A percentile compares a stretch with the other conserved stretches of the same genome.
phyloP scores from a whole-genome alignment of 2,329 filamentous ascomycete genomes.

The Dothideomycetes sp. region DNA sequence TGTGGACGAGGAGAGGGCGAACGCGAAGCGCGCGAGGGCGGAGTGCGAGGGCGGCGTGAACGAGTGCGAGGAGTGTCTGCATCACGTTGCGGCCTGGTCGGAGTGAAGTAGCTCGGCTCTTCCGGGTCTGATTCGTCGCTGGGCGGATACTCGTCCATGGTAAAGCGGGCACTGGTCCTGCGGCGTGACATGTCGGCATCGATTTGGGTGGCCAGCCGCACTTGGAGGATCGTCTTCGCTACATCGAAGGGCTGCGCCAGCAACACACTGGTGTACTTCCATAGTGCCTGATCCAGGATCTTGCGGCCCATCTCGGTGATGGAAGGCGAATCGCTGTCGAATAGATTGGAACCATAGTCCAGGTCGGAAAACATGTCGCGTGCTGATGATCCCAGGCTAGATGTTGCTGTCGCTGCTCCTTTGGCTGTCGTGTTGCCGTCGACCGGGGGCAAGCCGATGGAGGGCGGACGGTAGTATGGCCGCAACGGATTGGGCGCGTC shows the following conservation, averaged over 20 bases:
- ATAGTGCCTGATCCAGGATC: slow-evolving; percentile 73
- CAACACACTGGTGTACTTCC: slow-evolving; percentile 84
- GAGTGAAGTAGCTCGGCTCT: slow-evolving; percentile 70
- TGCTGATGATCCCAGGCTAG: slow-evolving; percentile 53
- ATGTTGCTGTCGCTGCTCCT: slow-evolving; percentile 31
- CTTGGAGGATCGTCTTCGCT: slow-evolving; percentile 85
- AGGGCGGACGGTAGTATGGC: slow-evolving; percentile 63
- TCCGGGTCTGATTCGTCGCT: slow-evolving; percentile 62
- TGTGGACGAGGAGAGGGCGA: slow-evolving; percentile 38
- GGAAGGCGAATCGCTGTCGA: slow-evolving; percentile 61
- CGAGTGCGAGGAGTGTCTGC: slow-evolving; percentile 25
- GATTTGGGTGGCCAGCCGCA: slow-evolving; percentile 44
- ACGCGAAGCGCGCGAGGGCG: slow-evolving; percentile 32
- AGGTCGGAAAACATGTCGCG: slow-evolving; percentile 82
- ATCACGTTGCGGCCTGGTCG: slow-evolving; percentile 44
- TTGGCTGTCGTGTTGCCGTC: slow-evolving; percentile 23
- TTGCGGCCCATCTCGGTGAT: slow-evolving; percentile 64
- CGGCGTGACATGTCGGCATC: slow-evolving; percentile 7
- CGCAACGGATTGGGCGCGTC: slow-evolving; percentile 53
- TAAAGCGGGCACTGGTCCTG: slow-evolving; percentile 4
- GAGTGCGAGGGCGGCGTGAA: slow-evolving; percentile 31
- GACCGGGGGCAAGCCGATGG: slow-evolving; percentile 50
- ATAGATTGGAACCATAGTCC: slow-evolving; percentile 81
- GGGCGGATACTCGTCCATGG: slow-evolving; percentile 6
- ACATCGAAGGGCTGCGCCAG: slow-evolving; percentile 96